Conservation (phyloP, 2,329 filamentous ascomycete genomes). For the Plenodomus biglobosus region DNA sequence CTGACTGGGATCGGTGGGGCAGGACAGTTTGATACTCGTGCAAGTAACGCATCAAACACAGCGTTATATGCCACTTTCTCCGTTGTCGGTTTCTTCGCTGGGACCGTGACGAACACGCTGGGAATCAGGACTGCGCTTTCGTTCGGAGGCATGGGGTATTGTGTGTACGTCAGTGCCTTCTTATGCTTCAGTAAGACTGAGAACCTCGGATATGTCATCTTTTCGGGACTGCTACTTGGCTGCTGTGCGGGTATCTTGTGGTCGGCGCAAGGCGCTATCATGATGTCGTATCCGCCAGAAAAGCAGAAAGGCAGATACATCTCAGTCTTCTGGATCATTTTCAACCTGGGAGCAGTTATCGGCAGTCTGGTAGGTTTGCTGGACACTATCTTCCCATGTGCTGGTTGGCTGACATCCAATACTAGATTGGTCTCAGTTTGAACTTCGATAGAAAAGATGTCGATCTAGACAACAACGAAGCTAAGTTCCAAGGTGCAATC, state of each 20-base stretch:
- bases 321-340: conserved; percentile 87
- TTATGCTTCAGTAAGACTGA: conserved; percentile 66
- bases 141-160: conserved; percentile 73
- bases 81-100: conserved; percentile 62
- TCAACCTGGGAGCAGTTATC: conserved; percentile 85
- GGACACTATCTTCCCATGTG: too few species aligned
- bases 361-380: conserved; percentile 67
- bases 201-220: conserved; percentile 69
- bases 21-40: conserved; percentile 49
- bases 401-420: conserved; percentile 4
- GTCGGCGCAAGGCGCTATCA: conserved; percentile 77
- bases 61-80: conserved; percentile 71
- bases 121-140: conserved; percentile 66
- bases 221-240: conserved; percentile 71
- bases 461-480: conserved; percentile 45
- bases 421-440: conserved; percentile 65
- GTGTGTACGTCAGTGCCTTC: conserved; percentile 68
- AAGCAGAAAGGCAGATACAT: conserved; percentile 80
- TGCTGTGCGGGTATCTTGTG: conserved; percentile 75
- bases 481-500: conserved; percentile 47
- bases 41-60: conserved; percentile 63
- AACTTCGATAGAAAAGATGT: conserved; percentile 59
- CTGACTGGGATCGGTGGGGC: conserved; percentile 50
- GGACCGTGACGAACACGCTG: conserved; percentile 71
- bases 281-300: conserved; percentile 84